Evolutionary conservation across 148 eudicot species (phyloP).

Genomic region (Gaultheria prostrata): DNA sequence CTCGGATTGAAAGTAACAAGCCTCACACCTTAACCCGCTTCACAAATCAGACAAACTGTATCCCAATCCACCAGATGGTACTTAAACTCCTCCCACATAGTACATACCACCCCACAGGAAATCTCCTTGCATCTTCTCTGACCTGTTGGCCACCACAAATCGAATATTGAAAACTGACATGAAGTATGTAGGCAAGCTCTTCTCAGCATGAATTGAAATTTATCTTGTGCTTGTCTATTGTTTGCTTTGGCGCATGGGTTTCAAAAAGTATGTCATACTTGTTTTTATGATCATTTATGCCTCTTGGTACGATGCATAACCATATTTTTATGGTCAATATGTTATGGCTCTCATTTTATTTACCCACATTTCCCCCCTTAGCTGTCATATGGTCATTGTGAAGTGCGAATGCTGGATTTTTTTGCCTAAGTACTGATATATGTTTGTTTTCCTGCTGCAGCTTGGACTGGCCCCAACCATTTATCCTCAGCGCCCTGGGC

Average conservation of each 20-base stretch:
- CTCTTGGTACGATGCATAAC: not conserved
- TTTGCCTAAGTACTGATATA: slow-evolving; percentile 2
- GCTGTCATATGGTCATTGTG: not conserved
- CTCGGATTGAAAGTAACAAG: no score
- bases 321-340: not conserved
- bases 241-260: not conserved
- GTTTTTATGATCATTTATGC: not conserved
- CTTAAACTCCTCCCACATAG: no score
- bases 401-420: not conserved
- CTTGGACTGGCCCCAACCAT: slow-evolving; percentile 48
- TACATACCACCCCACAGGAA: no score
- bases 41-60: no score
- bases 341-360: not conserved
- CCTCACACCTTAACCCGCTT: no score
- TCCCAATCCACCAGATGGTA: no score
- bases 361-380: not conserved
- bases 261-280: not conserved
- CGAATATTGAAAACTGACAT: no score
- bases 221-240: not conserved
- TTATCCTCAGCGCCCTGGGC: slow-evolving; percentile 93
- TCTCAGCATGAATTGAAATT: not conserved
- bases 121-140: no score
- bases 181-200: no score
- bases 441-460: slow-evolving; percentile 36
- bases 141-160: no score